Percentiles rank a stretch among this genome's conserved stretches.
Conservation (phyloP, 2,329 filamentous ascomycete genomes). For the Colletotrichum viniferum region DNA sequence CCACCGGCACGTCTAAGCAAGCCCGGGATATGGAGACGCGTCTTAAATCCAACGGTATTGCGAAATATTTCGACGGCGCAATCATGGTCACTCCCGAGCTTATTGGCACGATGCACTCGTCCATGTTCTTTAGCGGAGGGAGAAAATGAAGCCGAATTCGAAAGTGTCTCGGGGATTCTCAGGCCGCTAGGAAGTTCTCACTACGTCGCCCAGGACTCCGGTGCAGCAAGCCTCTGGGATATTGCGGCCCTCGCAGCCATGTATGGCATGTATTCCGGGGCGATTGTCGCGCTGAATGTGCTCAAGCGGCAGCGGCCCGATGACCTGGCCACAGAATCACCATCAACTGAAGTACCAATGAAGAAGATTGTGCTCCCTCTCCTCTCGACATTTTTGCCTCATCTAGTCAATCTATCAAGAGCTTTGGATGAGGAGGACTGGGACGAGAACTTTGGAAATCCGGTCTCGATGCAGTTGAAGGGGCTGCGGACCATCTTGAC, state of each 20-base stretch:
- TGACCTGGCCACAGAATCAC: background rate
- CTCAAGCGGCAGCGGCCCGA: slow-evolving; percentile 23
- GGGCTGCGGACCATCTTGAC: slow-evolving; percentile 26
- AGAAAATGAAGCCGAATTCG: slow-evolving; percentile 19
- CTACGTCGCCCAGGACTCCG: slow-evolving; percentile 24
- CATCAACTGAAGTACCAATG: background rate
- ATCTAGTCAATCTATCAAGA: slow-evolving; percentile 24
- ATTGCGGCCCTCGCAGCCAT: slow-evolving; percentile 29
- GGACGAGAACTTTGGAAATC: slow-evolving; percentile 28
- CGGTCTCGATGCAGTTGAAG: slow-evolving; percentile 28
- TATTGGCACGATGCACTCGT: slow-evolving; percentile 25
- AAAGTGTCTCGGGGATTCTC: slow-evolving; percentile 3
- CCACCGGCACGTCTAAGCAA: slow-evolving; percentile 29
- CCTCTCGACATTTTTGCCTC: slow-evolving; percentile 28
- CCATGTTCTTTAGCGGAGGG: slow-evolving; percentile 29
- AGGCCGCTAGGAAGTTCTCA: slow-evolving; percentile 22
- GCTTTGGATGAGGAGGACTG: slow-evolving; percentile 26
- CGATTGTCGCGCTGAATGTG: slow-evolving; percentile 26
- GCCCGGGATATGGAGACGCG: slow-evolving; percentile 22
- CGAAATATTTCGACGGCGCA: slow-evolving; percentile 30
- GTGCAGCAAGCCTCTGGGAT: slow-evolving; percentile 27
- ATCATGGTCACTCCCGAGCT: slow-evolving; percentile 33
- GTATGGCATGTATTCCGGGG: slow-evolving; percentile 31
- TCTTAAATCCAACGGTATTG: slow-evolving; percentile 17
- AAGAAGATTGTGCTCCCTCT: slow-evolving; percentile 26